These are phyloP conservation scores for Tuctoria greenei DNA, from an alignment of 176 grass and related monocot species.

Conservation along the genomic window DNA sequence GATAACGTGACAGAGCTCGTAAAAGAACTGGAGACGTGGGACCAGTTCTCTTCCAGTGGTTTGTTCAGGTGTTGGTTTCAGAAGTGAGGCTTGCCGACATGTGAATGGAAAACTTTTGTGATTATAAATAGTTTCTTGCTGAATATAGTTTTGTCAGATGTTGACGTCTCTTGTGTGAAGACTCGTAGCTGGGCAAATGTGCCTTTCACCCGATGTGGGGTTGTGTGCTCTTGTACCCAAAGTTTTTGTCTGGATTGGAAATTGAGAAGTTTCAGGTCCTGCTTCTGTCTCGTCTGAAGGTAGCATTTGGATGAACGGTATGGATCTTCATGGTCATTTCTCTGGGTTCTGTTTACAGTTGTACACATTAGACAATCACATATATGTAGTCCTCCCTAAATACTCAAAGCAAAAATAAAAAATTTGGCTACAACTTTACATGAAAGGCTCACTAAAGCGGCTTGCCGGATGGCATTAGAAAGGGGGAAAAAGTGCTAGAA, in stretches of 20 bases:
- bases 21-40: not conserved
- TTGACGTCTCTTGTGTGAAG: constrained; percentile 33
- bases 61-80: constrained; percentile 43
- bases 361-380: not conserved
- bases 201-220: constrained; percentile 1
- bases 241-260: not conserved
- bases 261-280: not conserved
- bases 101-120: constrained; percentile 22
- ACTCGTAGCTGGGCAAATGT: constrained; percentile 31
- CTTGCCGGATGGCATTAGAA: not conserved
- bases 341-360: not conserved
- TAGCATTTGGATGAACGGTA: not conserved
- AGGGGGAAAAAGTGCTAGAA: not conserved
- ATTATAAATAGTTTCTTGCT: constrained; percentile 34
- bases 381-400: too few species aligned
- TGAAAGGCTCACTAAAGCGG: not conserved
- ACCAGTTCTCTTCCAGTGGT: constrained; percentile 17
- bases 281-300: not conserved
- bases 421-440: not conserved
- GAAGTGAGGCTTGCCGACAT: constrained; percentile 29
- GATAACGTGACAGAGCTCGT: constrained; percentile 13
- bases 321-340: not conserved
- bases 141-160: constrained; percentile 22
- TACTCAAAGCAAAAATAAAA: not conserved
- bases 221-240: constrained; percentile 31